Evolutionary conservation across 1,284 basidiomycete genomes (phyloP), one percentile per base, ranked within the genome.

Genomic region (Xerocomus minutiporus): DNA sequence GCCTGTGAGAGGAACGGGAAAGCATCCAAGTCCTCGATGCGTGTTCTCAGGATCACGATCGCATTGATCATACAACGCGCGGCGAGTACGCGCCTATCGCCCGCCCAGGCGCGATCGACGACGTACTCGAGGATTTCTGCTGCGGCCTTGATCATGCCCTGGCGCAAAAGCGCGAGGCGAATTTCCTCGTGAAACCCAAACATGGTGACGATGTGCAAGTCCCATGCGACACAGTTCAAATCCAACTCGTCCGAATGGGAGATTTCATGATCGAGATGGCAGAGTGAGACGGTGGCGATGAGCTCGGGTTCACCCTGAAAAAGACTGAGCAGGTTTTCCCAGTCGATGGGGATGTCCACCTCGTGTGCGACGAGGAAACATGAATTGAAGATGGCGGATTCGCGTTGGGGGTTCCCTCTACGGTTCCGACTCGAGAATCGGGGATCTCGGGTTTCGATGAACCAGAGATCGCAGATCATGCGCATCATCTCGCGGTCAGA

Each of bases 391-490:
- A 66, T 46, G 0, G 58, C 63, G 5, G 64, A 69, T 63, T 66
- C 64, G 23, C 66, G 65, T 38, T 66, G 62, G 23, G 52, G n/a
- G 9, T 36, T 52, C 38, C 23, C 34, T 2, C 23, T 40, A 34
- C 34, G n/a, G 23, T 52, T 51, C 57, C 62, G 57, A 25, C 63
- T 66, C 7, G 57, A 66, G 34, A 68, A 69, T 8, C 48, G 35
- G 4, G 56, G 50, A 13, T 68, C 60, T 3, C 54, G 36, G 3
- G 62, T 53, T 49, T 66, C 67, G 26, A 68, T 58, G 48, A 60
- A 63, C 65, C 65, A 68, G n/a, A 68, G 62, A 28, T 62, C 51
- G 48, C 62, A 66, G 46, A 66, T 65, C 58, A 66, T 49, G 32
- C 48, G 52, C 63, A 69, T 66, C 42, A 69, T 31, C 45, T 61